These are phyloP conservation scores for Echium plantagineum DNA, from an alignment of 257 asterid genomes.

Conservation along the genomic window DNA sequence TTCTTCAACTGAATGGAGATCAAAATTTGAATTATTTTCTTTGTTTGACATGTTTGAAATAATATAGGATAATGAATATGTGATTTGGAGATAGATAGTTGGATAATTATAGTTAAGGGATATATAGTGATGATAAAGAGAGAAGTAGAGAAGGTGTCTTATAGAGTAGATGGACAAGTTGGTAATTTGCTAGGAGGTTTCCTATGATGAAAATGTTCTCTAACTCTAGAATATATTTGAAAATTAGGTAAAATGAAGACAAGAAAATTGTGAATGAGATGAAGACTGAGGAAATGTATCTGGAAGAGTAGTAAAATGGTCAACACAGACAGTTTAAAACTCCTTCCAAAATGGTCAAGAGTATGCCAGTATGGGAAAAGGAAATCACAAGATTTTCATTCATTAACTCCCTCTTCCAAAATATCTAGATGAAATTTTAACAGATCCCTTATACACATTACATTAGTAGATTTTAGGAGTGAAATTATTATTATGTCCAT, in stretches of 20 bases:
- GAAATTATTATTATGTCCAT: too few species aligned
- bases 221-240: neutral
- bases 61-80: too few species aligned
- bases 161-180: neutral
- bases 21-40: neutral
- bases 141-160: neutral
- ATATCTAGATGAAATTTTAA: too few species aligned
- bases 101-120: neutral
- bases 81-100: neutral
- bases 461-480: too few species aligned
- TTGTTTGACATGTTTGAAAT: neutral
- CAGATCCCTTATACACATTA: too few species aligned
- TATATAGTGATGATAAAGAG: neutral
- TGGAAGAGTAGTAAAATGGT: neutral
- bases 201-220: neutral
- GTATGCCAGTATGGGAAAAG: too few species aligned
- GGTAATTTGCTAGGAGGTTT: neutral
- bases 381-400: too few species aligned
- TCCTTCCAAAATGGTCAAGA: too few species aligned
- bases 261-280: neutral
- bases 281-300: neutral
- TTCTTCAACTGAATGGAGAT: neutral
- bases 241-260: neutral
- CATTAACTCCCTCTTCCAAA: too few species aligned
- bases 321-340: too few species aligned